Base-by-base conservation (phyloP, 176 grass and related monocot genomes). In the Metroxylon sagu region DNA sequence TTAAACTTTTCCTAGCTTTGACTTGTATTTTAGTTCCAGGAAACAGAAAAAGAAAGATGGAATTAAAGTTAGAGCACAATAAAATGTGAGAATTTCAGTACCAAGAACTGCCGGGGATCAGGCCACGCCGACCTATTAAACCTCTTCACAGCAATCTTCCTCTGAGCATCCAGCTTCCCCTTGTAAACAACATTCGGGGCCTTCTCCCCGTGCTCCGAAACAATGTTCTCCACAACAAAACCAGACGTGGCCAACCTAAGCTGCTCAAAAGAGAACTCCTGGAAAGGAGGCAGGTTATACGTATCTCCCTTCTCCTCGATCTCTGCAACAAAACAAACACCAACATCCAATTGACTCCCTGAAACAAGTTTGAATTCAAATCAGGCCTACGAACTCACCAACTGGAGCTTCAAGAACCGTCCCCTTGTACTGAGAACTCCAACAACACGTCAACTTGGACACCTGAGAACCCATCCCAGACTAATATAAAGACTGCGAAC, bases 131-230 rank as follows among this genome's bases (percentile, higher is more conserved):
- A 83, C 49, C 93, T 81, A 56, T 90, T 97, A 66, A 97, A 97
- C 25, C 84, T 74, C 75, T 97, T 97, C 62, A 97, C 87, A 0
- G 93, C 93, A 49, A 97, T 76, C 66, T 87, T 80, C 10, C 78
- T 74, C 66, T 91, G 93, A 1, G 87, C 84, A 35, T 83, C 87
- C 58, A 97, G 70, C 73, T 91, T 97, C n/a, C 93, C 93, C 74
- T 91, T 97, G 81, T 91, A 97, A 2, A 97, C 87, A 10, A 97
- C 93, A 79, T 97, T 97, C 54, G 93, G 93, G 7, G 93, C 93
- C 78, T 97, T 97, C 78, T 91, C 93, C 3, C 93, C 93, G 0
- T 91, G 87, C 78, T 97, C 93, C 1, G 93, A 97, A 17, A 97
- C 93, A 26, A 91, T 91, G 69, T 97, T 97, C 65, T 90, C 87